Conservation (phyloP, 768 basidiomycete species). For the Mycena capillaripes region DNA sequence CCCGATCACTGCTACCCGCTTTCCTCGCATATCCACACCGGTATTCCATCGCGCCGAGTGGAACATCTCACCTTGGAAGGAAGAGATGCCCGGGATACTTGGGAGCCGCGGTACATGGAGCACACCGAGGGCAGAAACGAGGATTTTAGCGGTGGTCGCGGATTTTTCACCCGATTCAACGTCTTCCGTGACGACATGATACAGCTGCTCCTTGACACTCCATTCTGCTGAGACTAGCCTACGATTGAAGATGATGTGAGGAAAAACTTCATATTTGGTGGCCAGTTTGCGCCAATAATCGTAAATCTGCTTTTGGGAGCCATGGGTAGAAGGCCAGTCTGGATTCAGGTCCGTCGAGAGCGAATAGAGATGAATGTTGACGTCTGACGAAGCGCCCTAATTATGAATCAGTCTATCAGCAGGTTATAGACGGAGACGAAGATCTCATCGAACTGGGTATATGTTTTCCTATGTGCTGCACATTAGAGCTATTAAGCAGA, state of each 20-base stretch:
- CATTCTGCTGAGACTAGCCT: conserved; percentile 61
- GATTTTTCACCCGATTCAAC: conserved; percentile 46
- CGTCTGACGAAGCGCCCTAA: conserved; percentile 62
- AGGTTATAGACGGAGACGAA: neutral
- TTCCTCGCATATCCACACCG: conserved; percentile 55
- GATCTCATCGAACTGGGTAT: conserved; percentile 45
- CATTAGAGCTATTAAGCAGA: neutral
- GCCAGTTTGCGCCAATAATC: conserved; percentile 58
- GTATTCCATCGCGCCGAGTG: conserved; percentile 68
- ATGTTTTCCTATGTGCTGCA: conserved; percentile 47
- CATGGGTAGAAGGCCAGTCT: conserved; percentile 59
- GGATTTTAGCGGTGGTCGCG: conserved; percentile 55
- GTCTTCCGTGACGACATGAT: conserved; percentile 48
- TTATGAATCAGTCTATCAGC: conserved; percentile 51
- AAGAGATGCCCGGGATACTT: conserved; percentile 48
- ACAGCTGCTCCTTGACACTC: conserved; percentile 49
- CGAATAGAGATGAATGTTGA: conserved; percentile 57
- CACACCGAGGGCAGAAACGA: conserved; percentile 68
- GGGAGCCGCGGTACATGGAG: conserved; percentile 60
- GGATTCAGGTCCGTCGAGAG: conserved; percentile 62
- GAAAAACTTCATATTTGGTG: conserved; percentile 57
- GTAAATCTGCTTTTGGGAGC: conserved; percentile 56
- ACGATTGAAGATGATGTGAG: conserved; percentile 58
- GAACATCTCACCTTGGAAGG: conserved; percentile 64
- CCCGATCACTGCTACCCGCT: conserved; percentile 71